Base-by-base conservation (phyloP, 495 filamentous ascomycete genomes). In the Penicillium lividum region DNA sequence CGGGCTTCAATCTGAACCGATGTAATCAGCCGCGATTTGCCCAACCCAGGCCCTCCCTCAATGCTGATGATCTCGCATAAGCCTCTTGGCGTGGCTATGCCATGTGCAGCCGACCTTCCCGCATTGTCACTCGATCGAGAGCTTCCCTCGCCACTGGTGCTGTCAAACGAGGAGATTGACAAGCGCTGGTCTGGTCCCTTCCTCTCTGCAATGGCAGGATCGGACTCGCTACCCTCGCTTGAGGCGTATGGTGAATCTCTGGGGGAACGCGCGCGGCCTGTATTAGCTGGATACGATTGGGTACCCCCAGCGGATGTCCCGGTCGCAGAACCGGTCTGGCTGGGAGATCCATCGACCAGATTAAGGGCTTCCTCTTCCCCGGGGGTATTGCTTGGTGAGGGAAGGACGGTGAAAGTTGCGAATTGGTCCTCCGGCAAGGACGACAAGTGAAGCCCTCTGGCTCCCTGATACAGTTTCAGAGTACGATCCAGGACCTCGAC, bases 21-120 rank as follows among this genome's bases (percentile, higher is more conserved):
- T 63, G 87, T 84, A 22, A 90, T 81, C 7, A 92, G 79, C 53
- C 80, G 84, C 44, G 85, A 86, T 68, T 92, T 92, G 25, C 89
- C 89, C 15, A 88, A 69, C 3, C 89, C 89, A 28, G 84, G 81
- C 25, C 80, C 76, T 15, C 87, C 89, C 51, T 82, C 78, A 42
- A 92, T 82, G 16, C 79, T 79, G 49, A 90, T 77, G 25, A 92
- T 80, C 61, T 91, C 88, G 62, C 85, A 89, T 8, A 81, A 73
- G 8, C 82, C 83, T 56, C 82, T 83, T 54, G 81, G 76, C 54
- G 82, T 77, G 53, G 85, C 79, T 51, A 83, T 87, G 34, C 84
- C 22, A 65, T 40, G 15, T 0, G 15, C 13, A 40, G 13, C 7
- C n/a, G 4, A 5, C 38, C 38, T 40, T 16, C 38, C 15, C 3